A percentile compares a stretch with the other conserved stretches of the same genome.
Conservation (phyloP, 1,284 basidiomycete species). For the Cryptococcus neoformans region DNA sequence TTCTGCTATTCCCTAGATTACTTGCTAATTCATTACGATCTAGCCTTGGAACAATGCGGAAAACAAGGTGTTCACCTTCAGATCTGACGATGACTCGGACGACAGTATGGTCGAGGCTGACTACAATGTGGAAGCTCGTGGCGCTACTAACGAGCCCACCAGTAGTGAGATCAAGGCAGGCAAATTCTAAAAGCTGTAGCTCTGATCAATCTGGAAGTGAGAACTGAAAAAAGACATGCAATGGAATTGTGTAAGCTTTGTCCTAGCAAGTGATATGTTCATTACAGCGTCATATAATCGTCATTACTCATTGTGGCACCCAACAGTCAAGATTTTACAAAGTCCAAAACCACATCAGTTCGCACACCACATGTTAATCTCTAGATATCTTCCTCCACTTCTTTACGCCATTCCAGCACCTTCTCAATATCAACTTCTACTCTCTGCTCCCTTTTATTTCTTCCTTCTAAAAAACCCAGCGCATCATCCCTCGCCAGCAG, state of each 20-base stretch:
- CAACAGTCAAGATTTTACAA: background rate
- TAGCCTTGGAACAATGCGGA: slow-evolving; percentile 48
- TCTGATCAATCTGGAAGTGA: too few relatives aligned
- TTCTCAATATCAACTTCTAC: background rate
- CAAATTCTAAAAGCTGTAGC: background rate
- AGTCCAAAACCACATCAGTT: background rate
- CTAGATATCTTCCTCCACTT: slow-evolving; percentile 8
- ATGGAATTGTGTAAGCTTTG: background rate
- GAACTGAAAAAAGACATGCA: background rate
- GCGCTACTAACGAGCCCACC: slow-evolving; percentile 19
- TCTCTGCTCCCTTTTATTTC: background rate
- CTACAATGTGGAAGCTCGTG: slow-evolving; percentile 10
- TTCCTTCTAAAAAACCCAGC: background rate
- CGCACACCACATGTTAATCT: background rate
- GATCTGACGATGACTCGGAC: slow-evolving; percentile 29
- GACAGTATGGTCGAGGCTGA: slow-evolving; percentile 29
- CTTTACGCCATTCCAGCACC: slow-evolving; percentile 14
- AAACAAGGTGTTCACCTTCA: slow-evolving; percentile 40
- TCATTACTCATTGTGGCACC: background rate
- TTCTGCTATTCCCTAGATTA: too few relatives aligned
- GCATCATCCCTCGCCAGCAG: slow-evolving; percentile 5
- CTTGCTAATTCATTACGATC: background rate
- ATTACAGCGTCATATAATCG: background rate
- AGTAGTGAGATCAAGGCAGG: slow-evolving; percentile 18
- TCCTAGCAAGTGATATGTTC: background rate